Base-by-base conservation (phyloP, 2,329 filamentous ascomycete species). In the Clarireedia homoeocarpa region DNA sequence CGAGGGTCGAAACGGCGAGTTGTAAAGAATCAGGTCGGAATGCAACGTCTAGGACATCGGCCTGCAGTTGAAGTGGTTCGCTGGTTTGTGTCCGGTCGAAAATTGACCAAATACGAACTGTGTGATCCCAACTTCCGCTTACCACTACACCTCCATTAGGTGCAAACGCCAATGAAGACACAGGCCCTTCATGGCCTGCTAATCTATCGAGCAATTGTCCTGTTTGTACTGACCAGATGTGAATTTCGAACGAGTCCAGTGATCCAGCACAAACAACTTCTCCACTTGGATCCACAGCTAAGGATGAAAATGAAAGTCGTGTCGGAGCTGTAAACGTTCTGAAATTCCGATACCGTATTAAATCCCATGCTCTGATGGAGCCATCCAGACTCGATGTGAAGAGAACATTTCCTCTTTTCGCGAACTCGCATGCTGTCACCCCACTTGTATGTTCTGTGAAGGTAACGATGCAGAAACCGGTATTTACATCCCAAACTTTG, bases 151-250 rank as follows among this genome's bases (percentile, higher is more conserved):
- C 81, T 34, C 91, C 92, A 66, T 95, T 90, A 0, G 91, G 89
- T 1, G 92, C 85, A 68, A 99, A 99, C 2, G 90, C 84, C 26
- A 99, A 75, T 2, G 89, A 85, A 5, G 91, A 94, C 1, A 99
- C 87, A 0, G 94, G 94, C 0, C 92, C 94, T 73, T 99, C 92
- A 64, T 99, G 94, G 1, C 94, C 95, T 6, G 91, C 82, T 24
- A 99, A 77, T 62, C 87, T 87, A 69, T 99, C 94, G 5, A 99
- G 82, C 17, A 99, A 77, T 71, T 99, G 94, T 2, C 94, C 94
- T 0, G 92, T 99, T 69, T 99, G 94, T 4, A 99, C 95, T 5
- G 90, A 96, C 94, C 94, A 99, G 60, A 99, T 88, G 72, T 99
- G 91, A 51, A 99, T 89, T 67, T 97, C 92, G 63, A 96, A 97